A percentile compares a stretch with the other conserved stretches of the same genome.
Conservation (phyloP, 371 early-diverging fungal genomes). For the Lichtheimia ornata region DNA sequence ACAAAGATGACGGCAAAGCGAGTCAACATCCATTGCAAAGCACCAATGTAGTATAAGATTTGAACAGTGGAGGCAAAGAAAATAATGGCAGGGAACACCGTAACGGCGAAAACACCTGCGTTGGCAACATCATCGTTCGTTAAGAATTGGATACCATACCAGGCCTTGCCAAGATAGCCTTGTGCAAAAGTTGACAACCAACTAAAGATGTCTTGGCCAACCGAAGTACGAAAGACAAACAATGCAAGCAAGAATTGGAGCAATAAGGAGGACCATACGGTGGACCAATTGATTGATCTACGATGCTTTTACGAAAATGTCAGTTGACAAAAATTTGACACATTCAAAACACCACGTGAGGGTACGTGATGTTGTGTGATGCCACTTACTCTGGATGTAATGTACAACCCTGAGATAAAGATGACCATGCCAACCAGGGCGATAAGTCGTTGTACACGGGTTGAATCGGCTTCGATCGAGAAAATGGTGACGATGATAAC, state of each 20-base stretch:
- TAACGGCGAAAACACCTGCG: slow-evolving; percentile 59
- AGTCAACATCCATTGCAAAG: slow-evolving; percentile 80
- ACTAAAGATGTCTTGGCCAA: slow-evolving; percentile 77
- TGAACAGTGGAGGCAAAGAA: slow-evolving; percentile 89
- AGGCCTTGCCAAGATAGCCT: slow-evolving; percentile 68
- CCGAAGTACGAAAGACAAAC: slow-evolving; percentile 75
- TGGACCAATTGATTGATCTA: slow-evolving; percentile 71
- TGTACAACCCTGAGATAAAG: slow-evolving; percentile 46
- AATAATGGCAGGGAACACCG: slow-evolving; percentile 84
- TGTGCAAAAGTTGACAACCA: slow-evolving; percentile 73
- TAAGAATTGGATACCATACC: slow-evolving; percentile 68
- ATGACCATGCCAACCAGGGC: slow-evolving; percentile 75
- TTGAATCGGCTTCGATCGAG: slow-evolving; percentile 58
- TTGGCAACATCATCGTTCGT: slow-evolving; percentile 57
- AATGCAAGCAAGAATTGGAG: slow-evolving; percentile 82
- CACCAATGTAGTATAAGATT: slow-evolving; percentile 83
- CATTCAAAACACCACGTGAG: too few species aligned
- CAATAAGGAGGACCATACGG: slow-evolving; percentile 74
- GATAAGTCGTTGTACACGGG: slow-evolving; percentile 71
- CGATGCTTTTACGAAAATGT: slow-evolving; percentile 39
- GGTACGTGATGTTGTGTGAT: too few species aligned
- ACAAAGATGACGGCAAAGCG: slow-evolving; percentile 73
- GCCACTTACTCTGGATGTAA: slow-evolving; percentile 58
- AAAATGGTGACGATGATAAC: slow-evolving; percentile 64
- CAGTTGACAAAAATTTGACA: too few species aligned